Conservation (phyloP, 2,329 filamentous ascomycete genomes). For the Coleophoma cylindrospora region DNA sequence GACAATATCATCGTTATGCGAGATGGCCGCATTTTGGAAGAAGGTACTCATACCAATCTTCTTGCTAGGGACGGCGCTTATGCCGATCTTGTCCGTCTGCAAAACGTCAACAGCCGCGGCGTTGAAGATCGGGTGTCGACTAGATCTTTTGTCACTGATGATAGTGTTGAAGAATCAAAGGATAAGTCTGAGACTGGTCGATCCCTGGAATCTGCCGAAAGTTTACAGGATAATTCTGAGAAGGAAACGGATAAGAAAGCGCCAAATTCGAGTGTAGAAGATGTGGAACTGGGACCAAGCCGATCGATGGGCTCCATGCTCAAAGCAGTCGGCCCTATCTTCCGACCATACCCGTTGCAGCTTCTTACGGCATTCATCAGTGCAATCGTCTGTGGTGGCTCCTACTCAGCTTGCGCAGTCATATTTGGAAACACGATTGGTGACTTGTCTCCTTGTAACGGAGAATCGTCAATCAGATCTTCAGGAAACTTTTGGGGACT, state of each 20-base stretch:
- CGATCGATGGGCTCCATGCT: not conserved
- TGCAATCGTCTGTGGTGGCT: not conserved
- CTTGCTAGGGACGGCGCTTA: slow-evolving; percentile 44
- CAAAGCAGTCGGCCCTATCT: not conserved
- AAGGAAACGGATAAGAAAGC: not conserved
- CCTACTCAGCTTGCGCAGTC: slow-evolving; percentile 26
- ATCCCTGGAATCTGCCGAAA: not conserved
- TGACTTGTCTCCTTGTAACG: slow-evolving; percentile 41
- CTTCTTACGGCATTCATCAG: not conserved
- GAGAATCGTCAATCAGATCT: slow-evolving; percentile 11
- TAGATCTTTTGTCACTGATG: not conserved
- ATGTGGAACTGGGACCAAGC: not conserved
- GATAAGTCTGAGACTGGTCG: not conserved
- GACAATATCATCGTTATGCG: slow-evolving; percentile 36
- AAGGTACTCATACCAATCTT: slow-evolving; percentile 31
- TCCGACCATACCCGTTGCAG: not conserved
- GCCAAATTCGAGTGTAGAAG: not conserved
- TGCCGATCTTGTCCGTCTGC: slow-evolving; percentile 13
- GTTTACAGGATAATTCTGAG: not conserved
- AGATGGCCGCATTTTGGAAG: slow-evolving; percentile 30
- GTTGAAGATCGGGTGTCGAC: not conserved
- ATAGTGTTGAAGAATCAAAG: not conserved
- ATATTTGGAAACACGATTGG: slow-evolving; percentile 47
- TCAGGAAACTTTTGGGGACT: slow-evolving; percentile 30
- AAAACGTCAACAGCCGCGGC: slow-evolving; percentile 6